These are phyloP conservation scores for Capillidium heterosporum DNA, from an alignment of 371 early-diverging fungal genomes.

Conservation along the genomic window DNA sequence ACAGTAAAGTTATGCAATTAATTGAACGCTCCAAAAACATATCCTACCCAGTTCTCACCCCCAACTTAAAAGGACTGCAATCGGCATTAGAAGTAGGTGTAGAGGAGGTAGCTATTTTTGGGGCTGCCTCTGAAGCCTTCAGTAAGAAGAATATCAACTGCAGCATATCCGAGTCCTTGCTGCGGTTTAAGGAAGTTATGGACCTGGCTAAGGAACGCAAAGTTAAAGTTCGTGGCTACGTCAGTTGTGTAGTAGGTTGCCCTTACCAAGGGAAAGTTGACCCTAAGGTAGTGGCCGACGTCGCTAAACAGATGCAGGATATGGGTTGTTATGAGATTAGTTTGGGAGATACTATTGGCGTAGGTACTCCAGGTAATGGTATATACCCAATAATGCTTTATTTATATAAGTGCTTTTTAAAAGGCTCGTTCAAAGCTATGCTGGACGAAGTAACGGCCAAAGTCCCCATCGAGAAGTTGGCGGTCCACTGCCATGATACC, in stretches of 20 bases:
- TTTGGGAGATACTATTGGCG: slow-evolving; percentile 92
- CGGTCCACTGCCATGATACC: slow-evolving; percentile 94
- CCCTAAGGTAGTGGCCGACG: slow-evolving; percentile 49
- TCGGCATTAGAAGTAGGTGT: slow-evolving; percentile 58
- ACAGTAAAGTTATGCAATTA: slow-evolving; percentile 43
- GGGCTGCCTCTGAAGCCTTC: slow-evolving; percentile 80
- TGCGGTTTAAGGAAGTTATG: slow-evolving; percentile 49
- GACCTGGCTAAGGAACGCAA: slow-evolving; percentile 42
- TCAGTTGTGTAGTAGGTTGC: slow-evolving; percentile 84
- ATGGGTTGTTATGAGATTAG: slow-evolving; percentile 96
- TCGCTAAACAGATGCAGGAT: slow-evolving; percentile 52
- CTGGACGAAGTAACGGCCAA: slow-evolving; percentile 47
- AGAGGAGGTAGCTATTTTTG: slow-evolving; percentile 83
- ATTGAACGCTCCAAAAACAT: slow-evolving; percentile 41
- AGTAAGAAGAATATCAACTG: slow-evolving; percentile 85
- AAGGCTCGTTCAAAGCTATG: slow-evolving; percentile 46
- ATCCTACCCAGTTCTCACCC: slow-evolving; percentile 78
- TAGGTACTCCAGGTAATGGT: slow-evolving; percentile 46
- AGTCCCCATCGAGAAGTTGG: slow-evolving; percentile 59
- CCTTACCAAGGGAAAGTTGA: slow-evolving; percentile 77
- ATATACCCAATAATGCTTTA: no score
- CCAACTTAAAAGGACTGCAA: slow-evolving; percentile 80
- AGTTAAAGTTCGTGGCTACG: slow-evolving; percentile 71
- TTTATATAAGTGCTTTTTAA: not conserved
- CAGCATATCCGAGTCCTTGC: slow-evolving; percentile 63